These are phyloP conservation scores for Clitopilus passeckerianus DNA, from an alignment of 768 basidiomycete species.

Conservation along the genomic window DNA sequence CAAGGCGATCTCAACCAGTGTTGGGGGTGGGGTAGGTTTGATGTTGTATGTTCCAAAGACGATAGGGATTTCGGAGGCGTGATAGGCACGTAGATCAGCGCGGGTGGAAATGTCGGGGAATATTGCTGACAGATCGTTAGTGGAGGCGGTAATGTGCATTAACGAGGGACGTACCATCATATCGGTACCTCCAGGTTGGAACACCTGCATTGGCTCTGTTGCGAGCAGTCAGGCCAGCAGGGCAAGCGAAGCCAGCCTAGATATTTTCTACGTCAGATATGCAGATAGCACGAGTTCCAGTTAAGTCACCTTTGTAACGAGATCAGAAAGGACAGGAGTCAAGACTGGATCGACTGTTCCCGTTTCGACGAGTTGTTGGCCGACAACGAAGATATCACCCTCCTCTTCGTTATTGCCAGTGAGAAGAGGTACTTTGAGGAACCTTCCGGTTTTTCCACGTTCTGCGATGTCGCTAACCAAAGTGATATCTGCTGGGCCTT, in stretches of 20 bases:
- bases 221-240: conserved; percentile 18
- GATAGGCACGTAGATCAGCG: conserved; percentile 29
- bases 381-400: conserved; percentile 27
- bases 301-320: conserved; percentile 22
- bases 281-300: not conserved
- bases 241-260: conserved; percentile 25
- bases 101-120: conserved; percentile 30
- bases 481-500: conserved; percentile 21
- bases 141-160: too few species aligned
- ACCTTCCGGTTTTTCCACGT: conserved; percentile 13
- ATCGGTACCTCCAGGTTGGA: conserved; percentile 14
- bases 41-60: conserved; percentile 31
- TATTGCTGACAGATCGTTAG: conserved; percentile 16
- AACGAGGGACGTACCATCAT: conserved; percentile 8
- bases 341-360: conserved; percentile 22
- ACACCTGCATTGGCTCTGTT: conserved; percentile 21
- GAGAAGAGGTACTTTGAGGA: conserved; percentile 14
- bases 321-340: conserved; percentile 22
- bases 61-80: conserved; percentile 33
- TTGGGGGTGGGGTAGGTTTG: conserved; percentile 16
- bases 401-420: conserved; percentile 27
- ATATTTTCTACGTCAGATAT: not conserved
- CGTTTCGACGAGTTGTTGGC: conserved; percentile 16
- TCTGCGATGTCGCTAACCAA: conserved; percentile 23
- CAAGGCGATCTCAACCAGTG: conserved; percentile 22